Evolutionary conservation across 306 rosid species (phyloP).

Genomic region (Acacia acuminata): DNA sequence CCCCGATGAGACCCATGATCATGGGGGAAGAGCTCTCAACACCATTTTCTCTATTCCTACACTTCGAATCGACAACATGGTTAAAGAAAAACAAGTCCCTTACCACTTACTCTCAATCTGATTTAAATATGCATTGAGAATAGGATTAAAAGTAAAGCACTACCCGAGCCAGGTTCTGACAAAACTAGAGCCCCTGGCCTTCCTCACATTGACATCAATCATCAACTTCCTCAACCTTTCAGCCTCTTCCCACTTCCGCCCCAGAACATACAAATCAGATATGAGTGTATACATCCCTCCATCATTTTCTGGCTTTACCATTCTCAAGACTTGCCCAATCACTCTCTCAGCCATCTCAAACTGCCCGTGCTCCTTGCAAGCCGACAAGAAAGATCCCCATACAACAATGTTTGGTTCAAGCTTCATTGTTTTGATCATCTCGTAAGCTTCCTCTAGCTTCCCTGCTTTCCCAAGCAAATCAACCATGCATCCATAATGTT

Average conservation of each 20-base stretch:
- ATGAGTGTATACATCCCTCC: conserved; percentile 54
- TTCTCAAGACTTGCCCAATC: conserved; percentile 43
- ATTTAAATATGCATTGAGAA: too few species aligned
- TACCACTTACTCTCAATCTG: too few species aligned
- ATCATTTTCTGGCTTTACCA: conserved; percentile 46
- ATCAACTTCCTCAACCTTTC: conserved; percentile 53
- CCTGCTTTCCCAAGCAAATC: conserved; percentile 65
- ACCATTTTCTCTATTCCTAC: too few species aligned
- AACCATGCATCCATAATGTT: conserved; percentile 68
- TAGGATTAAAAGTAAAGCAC: neutral
- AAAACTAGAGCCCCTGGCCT: conserved; percentile 47
- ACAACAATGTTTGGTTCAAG: conserved; percentile 49
- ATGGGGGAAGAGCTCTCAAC: too few species aligned
- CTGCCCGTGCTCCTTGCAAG: conserved; percentile 60
- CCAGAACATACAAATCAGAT: conserved; percentile 58
- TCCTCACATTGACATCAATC: conserved; percentile 38
- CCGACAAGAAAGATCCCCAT: conserved; percentile 55
- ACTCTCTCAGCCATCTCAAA: conserved; percentile 66
- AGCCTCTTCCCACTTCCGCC: conserved; percentile 62
- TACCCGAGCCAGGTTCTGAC: neutral
- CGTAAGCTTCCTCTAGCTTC: conserved; percentile 61
- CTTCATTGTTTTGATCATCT: conserved; percentile 49
- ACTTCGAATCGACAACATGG: too few species aligned
- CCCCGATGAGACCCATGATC: too few species aligned
- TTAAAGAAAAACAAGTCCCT: too few species aligned